Base-by-base conservation (phyloP, 2,329 filamentous ascomycete species). In the Tolypocladium pustulatum region DNA sequence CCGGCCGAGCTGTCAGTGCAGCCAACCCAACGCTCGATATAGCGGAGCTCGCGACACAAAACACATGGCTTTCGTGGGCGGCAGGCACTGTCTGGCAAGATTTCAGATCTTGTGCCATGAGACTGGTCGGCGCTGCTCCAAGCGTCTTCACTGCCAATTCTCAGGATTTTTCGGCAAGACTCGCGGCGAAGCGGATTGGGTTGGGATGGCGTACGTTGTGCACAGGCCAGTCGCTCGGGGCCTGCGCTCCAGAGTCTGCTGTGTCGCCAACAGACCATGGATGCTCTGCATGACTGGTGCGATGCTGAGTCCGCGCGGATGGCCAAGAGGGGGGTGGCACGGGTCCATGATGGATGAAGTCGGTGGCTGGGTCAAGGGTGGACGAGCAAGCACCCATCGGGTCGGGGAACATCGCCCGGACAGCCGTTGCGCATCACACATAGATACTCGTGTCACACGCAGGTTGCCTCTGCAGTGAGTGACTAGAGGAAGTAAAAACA, bases 21-120 rank as follows among this genome's bases (percentile, higher is more conserved):
- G 49, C 49, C 34, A 20, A 8, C 36, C 52, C 58, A 40, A 20
- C 36, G 43, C 40, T 55, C 41, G 55, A 51, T 41, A 57, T 40
- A 55, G 38, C 36, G 41, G 58, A 41, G 34, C 32, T 27, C 32
- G 58, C 55, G 30, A 51, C 52, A 60, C 58, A 49, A 55, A 37
- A 41, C 58, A 55, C 56, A 55, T 55, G 55, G 58, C 34, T 43
- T n/a, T 32, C 41, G 27, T 54, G 52, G 54, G 32, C 53, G 55
- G 52, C 51, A 41, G 53, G n/a, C 25, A 6, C 53, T 46, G 59
- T 46, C 54, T 56, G 54, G 56, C 59, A 58, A 56, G 53, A 58
- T 56, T 55, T 32, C 56, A 58, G 59, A 58, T 60, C 57, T 58
- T 58, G 59, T 60, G 46, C 59, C 32, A 58, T 54, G 59, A 38